Base-by-base conservation (phyloP, 306 rosid genomes). In the Dryas alaskensis region DNA sequence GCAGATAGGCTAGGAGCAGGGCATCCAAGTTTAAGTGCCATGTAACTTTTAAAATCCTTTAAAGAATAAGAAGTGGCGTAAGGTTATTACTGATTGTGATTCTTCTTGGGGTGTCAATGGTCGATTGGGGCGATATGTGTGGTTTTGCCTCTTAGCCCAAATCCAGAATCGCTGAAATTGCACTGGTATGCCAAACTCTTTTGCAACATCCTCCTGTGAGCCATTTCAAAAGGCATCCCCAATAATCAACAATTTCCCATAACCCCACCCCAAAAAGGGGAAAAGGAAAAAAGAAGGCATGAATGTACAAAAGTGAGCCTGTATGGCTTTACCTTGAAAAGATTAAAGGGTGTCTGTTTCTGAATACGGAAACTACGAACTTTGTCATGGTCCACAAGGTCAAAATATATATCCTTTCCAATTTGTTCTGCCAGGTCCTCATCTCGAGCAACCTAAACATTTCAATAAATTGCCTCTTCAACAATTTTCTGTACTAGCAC, bases 141-240 rank as follows among this genome's bases (percentile, higher is more conserved):
- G 91, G 79, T 93, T 93, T 83, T 89, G 96, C 62, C 98, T 86
- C 85, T 90, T 93, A 13, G 98, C 98, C 98, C 98, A 93, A 78
- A 93, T 65, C 98, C 98, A 93, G 78, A 87, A 90, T 9, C 98
- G 92, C 75, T 84, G 98, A 76, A 64, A 86, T 74, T 80, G 89
- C 81, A 87, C 91, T 31, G 98, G 97, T 83, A 93, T 86, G 60
- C 90, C 93, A 63, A 89, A 79, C 85, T 84, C 97, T 80, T 76
- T 89, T 0, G 98, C 97, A 79, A 93, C 92, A 27, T 93, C 97
- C 75, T 93, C 97, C 98, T 93, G 92, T 73, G 16, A 49, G 73
- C 22, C 72, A 66, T 63, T 60, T 62, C 73, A 73, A 71, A 70
- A 40, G 43, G 12, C 55, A 57, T 70, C 37, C 60, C 3, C 52